phyloP scores from a whole-genome alignment of 805 yeast genomes.

The Kazachstania bromeliacearum region DNA sequence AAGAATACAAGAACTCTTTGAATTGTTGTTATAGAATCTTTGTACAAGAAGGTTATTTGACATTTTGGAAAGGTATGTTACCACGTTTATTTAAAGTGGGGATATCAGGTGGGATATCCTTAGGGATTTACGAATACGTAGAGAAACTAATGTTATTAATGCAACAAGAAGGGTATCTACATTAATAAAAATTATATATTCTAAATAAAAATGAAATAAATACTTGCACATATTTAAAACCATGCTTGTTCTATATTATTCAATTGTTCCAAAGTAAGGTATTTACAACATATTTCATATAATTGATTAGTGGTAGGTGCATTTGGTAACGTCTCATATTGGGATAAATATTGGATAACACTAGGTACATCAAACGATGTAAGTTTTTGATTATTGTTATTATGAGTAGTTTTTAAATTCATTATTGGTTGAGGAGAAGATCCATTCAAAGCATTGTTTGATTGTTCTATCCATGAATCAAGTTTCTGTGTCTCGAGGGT shows the following conservation, averaged over 20 bases:
- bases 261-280: constrained; percentile 20
- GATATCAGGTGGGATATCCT: constrained; percentile 59
- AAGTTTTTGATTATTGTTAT: neutral
- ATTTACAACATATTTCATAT: constrained; percentile 20
- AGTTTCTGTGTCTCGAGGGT: too few relatives aligned
- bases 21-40: constrained; percentile 43
- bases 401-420: neutral
- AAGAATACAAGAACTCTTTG: constrained; percentile 50
- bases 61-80: constrained; percentile 48
- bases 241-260: constrained; percentile 17
- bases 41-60: constrained; percentile 36
- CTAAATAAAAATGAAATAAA: neutral
- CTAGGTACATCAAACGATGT: neutral
- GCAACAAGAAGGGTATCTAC: constrained; percentile 14
- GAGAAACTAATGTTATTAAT: constrained; percentile 31
- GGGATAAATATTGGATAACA: constrained; percentile 10
- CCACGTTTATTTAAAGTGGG: constrained; percentile 67
- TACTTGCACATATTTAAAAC: constrained; percentile 5
- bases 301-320: constrained; percentile 16
- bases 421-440: neutral
- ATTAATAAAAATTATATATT: neutral
- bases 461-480: neutral
- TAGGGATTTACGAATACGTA: constrained; percentile 51
- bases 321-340: constrained; percentile 9
- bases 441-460: neutral